A percentile compares a stretch with the other conserved stretches of the same genome.
These are phyloP conservation scores for Trichoderma asperellum DNA, from an alignment of 2,329 filamentous ascomycete genomes.

Conservation along the genomic window DNA sequence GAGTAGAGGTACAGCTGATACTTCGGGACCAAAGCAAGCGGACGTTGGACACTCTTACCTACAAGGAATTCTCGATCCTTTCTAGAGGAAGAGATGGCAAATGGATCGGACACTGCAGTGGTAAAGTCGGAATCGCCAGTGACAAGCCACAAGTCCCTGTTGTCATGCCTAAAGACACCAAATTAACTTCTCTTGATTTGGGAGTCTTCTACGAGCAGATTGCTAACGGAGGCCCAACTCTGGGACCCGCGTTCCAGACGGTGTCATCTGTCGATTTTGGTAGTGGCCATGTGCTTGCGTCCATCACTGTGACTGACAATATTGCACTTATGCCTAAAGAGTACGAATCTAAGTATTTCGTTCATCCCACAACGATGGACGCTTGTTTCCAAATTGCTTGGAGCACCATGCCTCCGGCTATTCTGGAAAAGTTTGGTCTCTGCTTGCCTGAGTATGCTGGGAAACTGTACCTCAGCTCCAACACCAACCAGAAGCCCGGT, in stretches of 20 bases:
- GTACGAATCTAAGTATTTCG: neutral
- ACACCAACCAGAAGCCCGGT: neutral
- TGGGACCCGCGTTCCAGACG: neutral
- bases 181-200: neutral
- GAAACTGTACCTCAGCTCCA: neutral
- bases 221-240: neutral
- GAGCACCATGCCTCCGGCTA: neutral
- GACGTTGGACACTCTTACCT: neutral
- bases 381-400: slow-evolving; percentile 10
- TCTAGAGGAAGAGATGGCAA: neutral
- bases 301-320: neutral
- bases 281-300: neutral
- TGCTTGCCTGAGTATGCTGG: neutral
- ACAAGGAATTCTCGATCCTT: neutral
- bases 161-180: neutral
- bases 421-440: neutral
- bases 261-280: neutral
- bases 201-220: neutral
- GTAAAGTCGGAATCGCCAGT: neutral
- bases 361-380: slow-evolving; percentile 13
- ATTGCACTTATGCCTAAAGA: neutral
- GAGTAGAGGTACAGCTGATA: slow-evolving; percentile 3
- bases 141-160: neutral
- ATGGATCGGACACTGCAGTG: slow-evolving; percentile 7
- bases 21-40: neutral